A percentile compares a stretch with the other conserved stretches of the same genome.
phyloP scores from a whole-genome alignment of 2,329 filamentous ascomycete species.

The Verticillium nonalfalfae region DNA sequence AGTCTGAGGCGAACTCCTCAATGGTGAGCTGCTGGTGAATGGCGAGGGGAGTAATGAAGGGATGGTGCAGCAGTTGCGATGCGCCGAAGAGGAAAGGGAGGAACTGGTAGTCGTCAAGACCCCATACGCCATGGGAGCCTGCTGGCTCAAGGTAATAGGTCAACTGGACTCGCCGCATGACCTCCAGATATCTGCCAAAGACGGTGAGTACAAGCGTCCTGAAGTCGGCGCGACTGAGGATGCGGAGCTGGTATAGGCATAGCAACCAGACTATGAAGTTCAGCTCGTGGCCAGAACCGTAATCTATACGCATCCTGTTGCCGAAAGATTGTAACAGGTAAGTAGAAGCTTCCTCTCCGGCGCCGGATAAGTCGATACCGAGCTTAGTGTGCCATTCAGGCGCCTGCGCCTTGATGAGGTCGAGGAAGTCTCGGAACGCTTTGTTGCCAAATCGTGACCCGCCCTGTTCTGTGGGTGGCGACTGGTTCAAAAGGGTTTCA shows the following conservation, averaged over 20 bases:
- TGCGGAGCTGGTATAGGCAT: conserved; percentile 75
- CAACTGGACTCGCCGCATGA: conserved; percentile 85
- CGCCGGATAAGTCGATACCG: conserved; percentile 41
- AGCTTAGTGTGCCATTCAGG: conserved; percentile 58
- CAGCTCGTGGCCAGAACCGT: conserved; percentile 93
- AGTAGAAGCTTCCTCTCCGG: conserved; percentile 64
- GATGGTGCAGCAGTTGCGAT: conserved; percentile 80
- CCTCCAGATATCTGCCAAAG: conserved; percentile 72
- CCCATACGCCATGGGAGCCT: conserved; percentile 96
- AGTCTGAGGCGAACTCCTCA: conserved; percentile 79
- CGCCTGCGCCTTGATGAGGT: conserved; percentile 53
- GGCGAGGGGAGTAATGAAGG: conserved; percentile 66
- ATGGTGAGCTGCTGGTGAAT: conserved; percentile 87
- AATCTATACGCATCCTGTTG: conserved; percentile 83
- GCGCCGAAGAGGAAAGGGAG: conserved; percentile 93
- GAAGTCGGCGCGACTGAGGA: conserved; percentile 63
- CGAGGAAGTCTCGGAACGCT: conserved; percentile 77
- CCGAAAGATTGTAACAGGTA: conserved; percentile 84
- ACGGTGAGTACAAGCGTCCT: conserved; percentile 67
- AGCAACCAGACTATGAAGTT: conserved; percentile 97
- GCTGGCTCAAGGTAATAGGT: conserved; percentile 97
- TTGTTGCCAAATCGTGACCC: conserved; percentile 95
- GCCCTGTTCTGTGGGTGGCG: conserved; percentile 77
- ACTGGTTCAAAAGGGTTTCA: conserved; percentile 57
- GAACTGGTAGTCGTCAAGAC: conserved; percentile 95